phyloP scores from a whole-genome alignment of 805 yeast species.

The Hyphopichia homilentoma region DNA sequence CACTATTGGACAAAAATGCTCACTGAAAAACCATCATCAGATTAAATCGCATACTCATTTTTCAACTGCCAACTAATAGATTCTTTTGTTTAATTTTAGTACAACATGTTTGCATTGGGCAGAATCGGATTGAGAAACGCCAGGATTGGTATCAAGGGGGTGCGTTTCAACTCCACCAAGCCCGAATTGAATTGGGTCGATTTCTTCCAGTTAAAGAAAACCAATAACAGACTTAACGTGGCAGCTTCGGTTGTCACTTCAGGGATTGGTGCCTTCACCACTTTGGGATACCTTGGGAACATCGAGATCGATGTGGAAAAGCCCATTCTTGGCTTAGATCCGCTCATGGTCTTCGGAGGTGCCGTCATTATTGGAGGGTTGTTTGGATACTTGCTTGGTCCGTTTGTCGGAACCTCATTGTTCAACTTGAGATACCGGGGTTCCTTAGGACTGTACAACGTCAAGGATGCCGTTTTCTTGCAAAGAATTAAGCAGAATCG shows the following conservation, averaged over 20 bases:
- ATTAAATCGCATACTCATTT: too few relatives aligned
- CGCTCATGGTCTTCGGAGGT: slow-evolving; percentile 75
- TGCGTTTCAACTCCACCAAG: slow-evolving; percentile 3
- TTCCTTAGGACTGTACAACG: slow-evolving; percentile 42
- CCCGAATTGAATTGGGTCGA: slow-evolving; percentile 65
- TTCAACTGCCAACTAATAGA: too few relatives aligned
- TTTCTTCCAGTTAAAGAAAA: slow-evolving; percentile 71
- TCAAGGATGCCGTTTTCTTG: slow-evolving; percentile 72
- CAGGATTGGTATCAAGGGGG: too few relatives aligned
- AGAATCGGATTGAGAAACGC: too few relatives aligned
- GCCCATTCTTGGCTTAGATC: slow-evolving; percentile 82
- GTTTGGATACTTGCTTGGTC: slow-evolving; percentile 80
- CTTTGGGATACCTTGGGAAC: slow-evolving; percentile 77
- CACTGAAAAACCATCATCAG: too few relatives aligned
- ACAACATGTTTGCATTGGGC: too few relatives aligned
- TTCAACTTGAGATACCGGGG: slow-evolving; percentile 55
- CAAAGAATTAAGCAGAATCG: slow-evolving; percentile 71
- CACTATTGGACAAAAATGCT: too few relatives aligned
- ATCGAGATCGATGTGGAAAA: slow-evolving; percentile 86
- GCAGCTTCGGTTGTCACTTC: slow-evolving; percentile 69
- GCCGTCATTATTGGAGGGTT: slow-evolving; percentile 70
- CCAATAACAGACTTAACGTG: slow-evolving; percentile 66
- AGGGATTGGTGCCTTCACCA: slow-evolving; percentile 55
- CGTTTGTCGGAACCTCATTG: slow-evolving; percentile 66
- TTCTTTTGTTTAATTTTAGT: too few relatives aligned